Base-by-base conservation (phyloP, 257 asterid genomes). In the Rehmannia glutinosa region DNA sequence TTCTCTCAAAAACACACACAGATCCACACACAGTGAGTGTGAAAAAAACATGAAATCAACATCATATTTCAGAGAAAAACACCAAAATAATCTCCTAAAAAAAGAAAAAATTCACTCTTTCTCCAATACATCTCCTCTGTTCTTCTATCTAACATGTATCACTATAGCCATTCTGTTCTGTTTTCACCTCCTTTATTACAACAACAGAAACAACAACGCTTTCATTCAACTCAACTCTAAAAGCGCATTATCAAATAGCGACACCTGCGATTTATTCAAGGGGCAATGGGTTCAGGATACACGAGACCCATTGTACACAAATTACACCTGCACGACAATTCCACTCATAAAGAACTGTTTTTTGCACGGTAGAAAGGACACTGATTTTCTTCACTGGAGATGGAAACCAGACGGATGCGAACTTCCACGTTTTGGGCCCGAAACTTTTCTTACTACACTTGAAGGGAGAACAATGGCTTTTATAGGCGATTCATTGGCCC, bases 331-430 rank as follows among this genome's bases (percentile, higher is more conserved):
- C 79, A 71, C 33, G 11, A 76, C 84, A 0, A 82, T 86, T 1
- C 96, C 92, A 0, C 43, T 39, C 41, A 19, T 50, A 19, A 80
- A 33, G 19, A 85, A 91, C 32, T 91, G 97, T 56, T 79, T 86
- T 52, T 43, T 78, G 60, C 73, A 84, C 11, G 97, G 97, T 10
- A 75, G 90, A 56, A 25, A 35, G 36, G 93, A 86, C 36, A 62
- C 4, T 0, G 92, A 69, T 35, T 88, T 84, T 58, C 65, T 88
- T 24, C 36, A 77, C 1, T 86, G 97, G 95, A 88, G 83, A 83
- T 91, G 96, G 98, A 82, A 87, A 66, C 98, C 96, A 0, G 75
- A 85, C 10, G 6, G 64, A 16, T 91, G 96, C 27, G 68, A 77
- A 23, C 83, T 91, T 1, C 87, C 87, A 0, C 80, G 70, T 35